phyloP scores from a whole-genome alignment of 139 green algal species.

The Picochlorum sp. region DNA sequence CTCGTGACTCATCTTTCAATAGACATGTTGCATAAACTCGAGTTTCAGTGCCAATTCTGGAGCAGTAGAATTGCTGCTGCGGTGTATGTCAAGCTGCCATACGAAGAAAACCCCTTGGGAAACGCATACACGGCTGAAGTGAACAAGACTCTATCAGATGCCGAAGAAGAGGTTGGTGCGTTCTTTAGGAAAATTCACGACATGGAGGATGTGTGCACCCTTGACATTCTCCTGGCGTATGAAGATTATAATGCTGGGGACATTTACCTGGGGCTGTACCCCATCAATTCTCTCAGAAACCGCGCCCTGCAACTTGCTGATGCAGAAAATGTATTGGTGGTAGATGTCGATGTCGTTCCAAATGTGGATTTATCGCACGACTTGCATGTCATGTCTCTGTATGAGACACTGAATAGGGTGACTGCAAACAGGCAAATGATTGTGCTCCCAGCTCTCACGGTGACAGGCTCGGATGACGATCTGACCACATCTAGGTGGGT shows the following conservation, averaged over 20 bases:
- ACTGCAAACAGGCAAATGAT: conserved; percentile 15
- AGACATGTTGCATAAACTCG: conserved; percentile 21
- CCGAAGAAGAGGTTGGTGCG: conserved; percentile 11
- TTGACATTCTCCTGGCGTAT: conserved; percentile 21
- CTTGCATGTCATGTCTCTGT: conserved; percentile 4
- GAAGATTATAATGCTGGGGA: conserved; percentile 20
- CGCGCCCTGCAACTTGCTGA: conserved; percentile 19
- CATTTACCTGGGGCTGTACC: conserved; percentile 21
- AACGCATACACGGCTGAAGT: background rate
- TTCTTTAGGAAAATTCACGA: conserved; percentile 22
- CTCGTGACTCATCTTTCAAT: conserved; percentile 31
- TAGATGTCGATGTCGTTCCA: conserved; percentile 36
- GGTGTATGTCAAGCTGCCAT: conserved; percentile 20
- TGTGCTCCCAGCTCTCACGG: conserved; percentile 33
- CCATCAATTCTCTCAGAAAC: conserved; percentile 35
- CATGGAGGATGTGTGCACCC: conserved; percentile 13
- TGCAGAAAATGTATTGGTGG: conserved; percentile 21
- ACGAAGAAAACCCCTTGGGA: background rate
- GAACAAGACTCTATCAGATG: background rate
- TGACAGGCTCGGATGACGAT: conserved; percentile 12
- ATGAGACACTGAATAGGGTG: conserved; percentile 13
- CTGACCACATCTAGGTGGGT: conserved; percentile 6
- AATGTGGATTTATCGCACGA: conserved; percentile 15
- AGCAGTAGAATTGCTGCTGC: conserved; percentile 17
- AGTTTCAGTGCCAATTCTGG: conserved; percentile 21